These are phyloP conservation scores for Leccinum subrobustum DNA, from an alignment of 1,284 basidiomycete species.

Conservation along the genomic window DNA sequence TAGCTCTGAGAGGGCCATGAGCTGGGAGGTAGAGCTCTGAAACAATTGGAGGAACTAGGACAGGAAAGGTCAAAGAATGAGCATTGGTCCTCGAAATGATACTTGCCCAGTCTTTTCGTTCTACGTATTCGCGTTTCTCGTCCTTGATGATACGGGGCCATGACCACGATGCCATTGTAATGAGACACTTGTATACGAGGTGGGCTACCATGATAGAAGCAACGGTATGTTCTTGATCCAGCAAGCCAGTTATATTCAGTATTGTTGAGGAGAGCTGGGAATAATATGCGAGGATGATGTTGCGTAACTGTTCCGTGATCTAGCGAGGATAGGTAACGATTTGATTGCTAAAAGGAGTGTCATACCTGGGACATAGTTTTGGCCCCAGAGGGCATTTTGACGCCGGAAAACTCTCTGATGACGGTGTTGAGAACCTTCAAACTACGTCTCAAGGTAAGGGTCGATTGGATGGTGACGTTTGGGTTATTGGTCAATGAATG, in stretches of 20 bases:
- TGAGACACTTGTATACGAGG: constrained; percentile 66
- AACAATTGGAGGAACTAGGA: constrained; percentile 60
- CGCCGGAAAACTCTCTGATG: constrained; percentile 63
- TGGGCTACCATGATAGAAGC: constrained; percentile 64
- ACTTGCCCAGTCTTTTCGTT: constrained; percentile 56
- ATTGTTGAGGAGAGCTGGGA: constrained; percentile 47
- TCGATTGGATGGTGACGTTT: constrained; percentile 42
- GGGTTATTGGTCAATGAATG: constrained; percentile 45
- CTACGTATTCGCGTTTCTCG: constrained; percentile 40
- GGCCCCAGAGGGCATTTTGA: constrained; percentile 66
- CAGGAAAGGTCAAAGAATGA: constrained; percentile 6
- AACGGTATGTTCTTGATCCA: constrained; percentile 38
- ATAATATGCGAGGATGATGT: constrained; percentile 57
- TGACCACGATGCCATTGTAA: constrained; percentile 65
- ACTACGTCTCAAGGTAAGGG: constrained; percentile 57
- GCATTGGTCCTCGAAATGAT: background rate
- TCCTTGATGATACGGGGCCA: constrained; percentile 58
- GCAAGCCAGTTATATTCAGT: constrained; percentile 40
- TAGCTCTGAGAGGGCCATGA: constrained; percentile 52
- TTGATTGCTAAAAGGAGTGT: constrained; percentile 1
- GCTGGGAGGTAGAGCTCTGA: constrained; percentile 52
- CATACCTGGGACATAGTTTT: constrained; percentile 62
- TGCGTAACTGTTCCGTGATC: constrained; percentile 56
- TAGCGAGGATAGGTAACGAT: constrained; percentile 28
- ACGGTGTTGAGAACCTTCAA: constrained; percentile 62